Base-by-base conservation (phyloP, 2,329 filamentous ascomycete genomes). In the Myriosclerotinia duriaeana region DNA sequence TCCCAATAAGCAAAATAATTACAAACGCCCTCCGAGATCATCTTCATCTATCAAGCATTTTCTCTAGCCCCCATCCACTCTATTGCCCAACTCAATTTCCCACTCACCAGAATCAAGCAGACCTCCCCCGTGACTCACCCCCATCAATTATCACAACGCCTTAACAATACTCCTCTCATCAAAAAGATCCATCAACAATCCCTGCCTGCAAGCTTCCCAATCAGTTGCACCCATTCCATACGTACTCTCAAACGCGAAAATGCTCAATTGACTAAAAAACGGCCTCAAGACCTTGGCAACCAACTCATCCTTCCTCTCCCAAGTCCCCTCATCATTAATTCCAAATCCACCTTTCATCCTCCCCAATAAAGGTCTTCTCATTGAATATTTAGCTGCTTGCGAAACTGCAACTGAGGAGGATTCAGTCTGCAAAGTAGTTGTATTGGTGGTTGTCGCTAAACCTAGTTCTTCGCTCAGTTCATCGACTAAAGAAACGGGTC, bases 241-340 rank as follows among this genome's bases (percentile, higher is more conserved):
- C 65, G 90, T 94, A 69, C 89, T 90, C 80, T 99, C 95, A 78
- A 97, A 99, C 0, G 91, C 89, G 76, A 89, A 91, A 74, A 99
- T 97, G 76, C 93, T 97, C 70, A 99, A 80, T 76, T 96, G 91
- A 17, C 89, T 90, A 75, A 98, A 92, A 79, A 97, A 98, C 0
- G 94, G 94, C 71, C 91, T 84, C 69, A 98, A 79, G 15, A 97
- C 85, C 75, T 89, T 89, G 67, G 87, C 87, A 6, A 95, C 85
- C 67, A 98, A 79, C 77, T 89, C 87, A 64, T 89, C 86, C 73
- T 82, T 85, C 69, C 84, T 81, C 69, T 90, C 88, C 48, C 87
- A 78, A 42, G 77, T 76, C 1, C 86, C 79, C 26, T 86, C 83
- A 65, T 87, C 83, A 69, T 77, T 83, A 62, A 87, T 85, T 2